Percentiles rank a stretch among this genome's conserved stretches.
Conservation (phyloP, 2,329 filamentous ascomycete species). For the Myriosclerotinia duriaeana region DNA sequence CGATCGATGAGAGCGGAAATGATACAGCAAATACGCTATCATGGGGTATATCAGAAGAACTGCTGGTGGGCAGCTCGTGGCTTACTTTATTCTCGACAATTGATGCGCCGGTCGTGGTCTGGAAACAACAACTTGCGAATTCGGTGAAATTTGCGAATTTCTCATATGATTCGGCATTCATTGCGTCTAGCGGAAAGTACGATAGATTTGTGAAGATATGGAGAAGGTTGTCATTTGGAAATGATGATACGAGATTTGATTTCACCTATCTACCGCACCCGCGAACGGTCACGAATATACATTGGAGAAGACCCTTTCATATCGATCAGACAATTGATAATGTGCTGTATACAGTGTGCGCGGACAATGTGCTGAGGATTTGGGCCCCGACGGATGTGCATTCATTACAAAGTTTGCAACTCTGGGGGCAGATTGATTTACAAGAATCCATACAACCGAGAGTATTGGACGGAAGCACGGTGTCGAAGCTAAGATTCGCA, state of each 20-base stretch:
- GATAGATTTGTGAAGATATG: constrained; percentile 91
- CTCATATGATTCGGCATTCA: constrained; percentile 83
- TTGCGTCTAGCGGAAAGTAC: constrained; percentile 75
- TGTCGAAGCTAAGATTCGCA: constrained; percentile 57
- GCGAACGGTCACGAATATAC: constrained; percentile 71
- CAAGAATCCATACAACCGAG: constrained; percentile 60
- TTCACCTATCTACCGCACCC: constrained; percentile 89
- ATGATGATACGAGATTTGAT: constrained; percentile 82
- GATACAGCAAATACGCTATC: constrained; percentile 61
- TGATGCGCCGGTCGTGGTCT: constrained; percentile 57
- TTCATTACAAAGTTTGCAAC: constrained; percentile 67
- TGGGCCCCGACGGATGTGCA: constrained; percentile 79
- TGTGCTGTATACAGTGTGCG: constrained; percentile 84
- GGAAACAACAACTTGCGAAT: constrained; percentile 73
- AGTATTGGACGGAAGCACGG: constrained; percentile 25
- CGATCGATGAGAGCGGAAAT: constrained; percentile 46
- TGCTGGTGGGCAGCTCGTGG: constrained; percentile 70
- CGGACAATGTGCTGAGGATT: constrained; percentile 75
- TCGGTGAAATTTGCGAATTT: constrained; percentile 72
- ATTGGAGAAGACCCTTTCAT: constrained; percentile 81
- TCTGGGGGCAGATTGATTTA: constrained; percentile 82
- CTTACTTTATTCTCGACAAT: constrained; percentile 66
- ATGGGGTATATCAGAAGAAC: constrained; percentile 84
- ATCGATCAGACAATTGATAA: constrained; percentile 78
- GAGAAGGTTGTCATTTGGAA: constrained; percentile 81